phyloP scores from a whole-genome alignment of 768 basidiomycete genomes.

The Fistulinella prunicolor region DNA sequence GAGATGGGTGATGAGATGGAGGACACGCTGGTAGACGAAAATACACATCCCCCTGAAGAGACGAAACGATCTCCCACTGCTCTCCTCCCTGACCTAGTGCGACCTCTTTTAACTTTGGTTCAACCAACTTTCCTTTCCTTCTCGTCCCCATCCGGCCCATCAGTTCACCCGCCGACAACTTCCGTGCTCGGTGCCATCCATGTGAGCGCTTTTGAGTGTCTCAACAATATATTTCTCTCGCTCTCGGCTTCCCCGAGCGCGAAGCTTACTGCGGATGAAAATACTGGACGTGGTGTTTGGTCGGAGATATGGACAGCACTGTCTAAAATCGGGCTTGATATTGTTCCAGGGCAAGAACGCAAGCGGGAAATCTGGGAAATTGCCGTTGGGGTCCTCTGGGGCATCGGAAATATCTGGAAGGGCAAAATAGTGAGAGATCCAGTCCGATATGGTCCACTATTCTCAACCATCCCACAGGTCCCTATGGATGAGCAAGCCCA shows the following conservation, averaged over 20 bases:
- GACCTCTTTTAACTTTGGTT: slow-evolving; percentile 64
- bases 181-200: slow-evolving; percentile 83
- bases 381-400: slow-evolving; percentile 84
- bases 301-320: slow-evolving; percentile 63
- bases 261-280: slow-evolving; percentile 42
- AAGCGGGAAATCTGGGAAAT: slow-evolving; percentile 76
- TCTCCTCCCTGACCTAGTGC: slow-evolving; percentile 60
- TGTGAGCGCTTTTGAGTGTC: slow-evolving; percentile 79
- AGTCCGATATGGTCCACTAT: neutral
- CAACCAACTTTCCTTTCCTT: slow-evolving; percentile 82
- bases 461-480: slow-evolving; percentile 34
- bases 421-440: slow-evolving; percentile 52
- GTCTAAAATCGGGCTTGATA: slow-evolving; percentile 55
- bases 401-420: slow-evolving; percentile 74
- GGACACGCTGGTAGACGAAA: slow-evolving; percentile 25
- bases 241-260: slow-evolving; percentile 49
- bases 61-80: slow-evolving; percentile 26
- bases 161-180: slow-evolving; percentile 84
- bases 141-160: slow-evolving; percentile 63
- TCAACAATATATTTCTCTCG: slow-evolving; percentile 86
- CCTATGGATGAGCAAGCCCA: slow-evolving; percentile 61
- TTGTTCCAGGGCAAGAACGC: slow-evolving; percentile 60
- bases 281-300: slow-evolving; percentile 58
- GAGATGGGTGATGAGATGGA: slow-evolving; percentile 36
- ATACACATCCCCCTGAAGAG: slow-evolving; percentile 13